A percentile compares a stretch with the other conserved stretches of the same genome.
Evolutionary conservation across 2,329 filamentous ascomycete species (phyloP).

Genomic region (Pseudocercospora cruenta): DNA sequence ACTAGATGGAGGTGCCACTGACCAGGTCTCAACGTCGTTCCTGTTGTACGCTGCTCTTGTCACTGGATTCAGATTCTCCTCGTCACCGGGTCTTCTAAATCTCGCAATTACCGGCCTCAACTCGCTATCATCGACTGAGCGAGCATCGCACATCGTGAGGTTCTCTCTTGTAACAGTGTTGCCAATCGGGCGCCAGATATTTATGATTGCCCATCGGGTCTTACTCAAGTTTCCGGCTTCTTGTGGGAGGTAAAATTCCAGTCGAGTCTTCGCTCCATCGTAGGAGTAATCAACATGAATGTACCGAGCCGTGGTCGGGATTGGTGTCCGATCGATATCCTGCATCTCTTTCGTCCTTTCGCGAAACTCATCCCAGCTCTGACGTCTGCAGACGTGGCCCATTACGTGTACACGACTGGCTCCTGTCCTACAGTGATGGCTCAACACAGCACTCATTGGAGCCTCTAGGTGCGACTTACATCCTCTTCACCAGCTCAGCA

Average conservation of each 20-base stretch:
- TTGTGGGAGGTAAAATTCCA: constrained; percentile 3
- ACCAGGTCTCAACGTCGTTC: constrained; percentile 11
- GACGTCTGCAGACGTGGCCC: constrained; percentile 13
- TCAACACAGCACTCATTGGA: not conserved
- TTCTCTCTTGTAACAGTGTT: constrained; percentile 12
- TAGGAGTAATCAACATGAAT: constrained; percentile 17
- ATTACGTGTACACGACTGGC: constrained; percentile 11
- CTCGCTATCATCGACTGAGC: constrained; percentile 9
- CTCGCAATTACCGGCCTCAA: constrained; percentile 12
- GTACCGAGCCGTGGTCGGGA: constrained; percentile 12
- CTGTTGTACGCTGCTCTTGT: constrained; percentile 12
- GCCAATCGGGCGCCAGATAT: constrained; percentile 21
- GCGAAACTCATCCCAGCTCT: constrained; percentile 10
- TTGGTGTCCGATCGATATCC: constrained; percentile 11
- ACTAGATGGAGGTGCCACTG: constrained; percentile 1
- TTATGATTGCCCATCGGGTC: constrained; percentile 21
- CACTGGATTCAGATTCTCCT: constrained; percentile 6
- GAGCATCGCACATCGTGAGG: constrained; percentile 16
- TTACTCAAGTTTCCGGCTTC: constrained; percentile 3
- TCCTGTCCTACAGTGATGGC: not conserved
- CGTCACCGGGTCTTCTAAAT: constrained; percentile 5
- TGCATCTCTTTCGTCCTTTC: constrained; percentile 6
- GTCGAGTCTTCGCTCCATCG: constrained; percentile 8
- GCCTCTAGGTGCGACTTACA: constrained; percentile 4
- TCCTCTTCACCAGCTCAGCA: constrained; percentile 11